phyloP scores from a whole-genome alignment of 1,139 yeast species.

The Blastobotrys apis region DNA sequence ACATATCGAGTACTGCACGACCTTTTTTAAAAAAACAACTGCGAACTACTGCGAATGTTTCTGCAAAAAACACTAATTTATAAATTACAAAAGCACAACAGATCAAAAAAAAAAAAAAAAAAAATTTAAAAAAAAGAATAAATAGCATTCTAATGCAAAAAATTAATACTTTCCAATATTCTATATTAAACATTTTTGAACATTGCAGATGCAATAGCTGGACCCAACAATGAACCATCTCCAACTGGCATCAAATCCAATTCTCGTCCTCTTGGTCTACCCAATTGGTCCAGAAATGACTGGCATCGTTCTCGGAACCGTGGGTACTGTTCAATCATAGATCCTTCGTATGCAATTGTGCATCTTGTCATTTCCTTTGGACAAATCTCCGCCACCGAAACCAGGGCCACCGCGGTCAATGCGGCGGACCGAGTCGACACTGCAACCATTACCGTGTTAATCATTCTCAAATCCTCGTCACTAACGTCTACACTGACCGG shows the following conservation, averaged over 20 bases:
- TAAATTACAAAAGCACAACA: background rate
- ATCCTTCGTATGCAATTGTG: slow-evolving; percentile 80
- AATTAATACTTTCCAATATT: too few relatives aligned
- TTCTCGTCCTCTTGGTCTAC: slow-evolving; percentile 21
- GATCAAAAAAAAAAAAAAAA: background rate
- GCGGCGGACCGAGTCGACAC: slow-evolving; percentile 77
- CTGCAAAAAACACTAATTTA: background rate
- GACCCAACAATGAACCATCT: slow-evolving; percentile 33
- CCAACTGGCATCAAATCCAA: slow-evolving; percentile 24
- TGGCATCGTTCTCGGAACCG: slow-evolving; percentile 57
- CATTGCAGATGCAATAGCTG: slow-evolving; percentile 35
- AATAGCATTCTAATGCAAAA: background rate
- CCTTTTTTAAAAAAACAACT: background rate
- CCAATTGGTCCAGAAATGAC: slow-evolving; percentile 27
- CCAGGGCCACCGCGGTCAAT: slow-evolving; percentile 75
- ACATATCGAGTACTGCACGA: slow-evolving; percentile 8
- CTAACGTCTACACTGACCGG: slow-evolving; percentile 20
- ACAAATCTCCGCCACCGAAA: slow-evolving; percentile 35
- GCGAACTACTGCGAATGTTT: background rate
- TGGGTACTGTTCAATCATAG: slow-evolving; percentile 83
- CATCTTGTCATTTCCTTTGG: slow-evolving; percentile 16
- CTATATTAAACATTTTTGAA: slow-evolving; percentile 3
- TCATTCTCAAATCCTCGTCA: slow-evolving; percentile 35
- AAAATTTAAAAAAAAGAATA: background rate
- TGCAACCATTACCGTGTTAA: slow-evolving; percentile 63